These are phyloP conservation scores for Lolium multiflorum DNA, from an alignment of 176 grass and related monocot genomes.

Conservation along the genomic window DNA sequence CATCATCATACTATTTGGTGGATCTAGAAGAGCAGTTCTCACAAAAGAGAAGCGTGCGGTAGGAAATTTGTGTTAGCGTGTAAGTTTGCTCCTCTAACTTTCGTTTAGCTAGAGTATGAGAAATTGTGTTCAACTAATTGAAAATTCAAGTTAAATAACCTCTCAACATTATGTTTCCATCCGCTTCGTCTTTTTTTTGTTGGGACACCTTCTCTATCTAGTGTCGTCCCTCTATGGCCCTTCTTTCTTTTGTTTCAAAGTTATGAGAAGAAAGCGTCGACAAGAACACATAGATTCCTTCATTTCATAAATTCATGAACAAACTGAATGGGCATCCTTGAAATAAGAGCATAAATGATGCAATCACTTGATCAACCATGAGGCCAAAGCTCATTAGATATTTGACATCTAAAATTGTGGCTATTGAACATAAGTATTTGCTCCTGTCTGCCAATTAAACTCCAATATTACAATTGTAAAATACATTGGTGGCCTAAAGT, in stretches of 20 bases:
- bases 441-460: neutral
- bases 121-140: neutral
- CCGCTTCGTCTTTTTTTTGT: neutral
- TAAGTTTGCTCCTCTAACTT: neutral
- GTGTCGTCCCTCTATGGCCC: neutral
- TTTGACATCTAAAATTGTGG: neutral
- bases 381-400: neutral
- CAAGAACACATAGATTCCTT: too few relatives aligned
- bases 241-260: neutral
- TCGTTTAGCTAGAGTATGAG: neutral
- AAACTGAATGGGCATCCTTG: neutral
- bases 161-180: neutral
- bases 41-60: neutral
- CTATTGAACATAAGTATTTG: neutral
- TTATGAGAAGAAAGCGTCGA: neutral
- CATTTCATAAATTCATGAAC: neutral
- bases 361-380: neutral
- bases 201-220: neutral
- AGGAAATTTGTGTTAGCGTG: neutral
- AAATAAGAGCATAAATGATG: neutral
- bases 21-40: neutral
- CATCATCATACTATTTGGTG: neutral
- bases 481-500: neutral
- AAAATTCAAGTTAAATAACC: neutral
- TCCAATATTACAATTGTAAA: neutral